Evolutionary conservation across 352 stramenopile genomes (phyloP), one percentile per base, ranked within the genome.

Genomic region (Chrysophaeum taylorii): DNA sequence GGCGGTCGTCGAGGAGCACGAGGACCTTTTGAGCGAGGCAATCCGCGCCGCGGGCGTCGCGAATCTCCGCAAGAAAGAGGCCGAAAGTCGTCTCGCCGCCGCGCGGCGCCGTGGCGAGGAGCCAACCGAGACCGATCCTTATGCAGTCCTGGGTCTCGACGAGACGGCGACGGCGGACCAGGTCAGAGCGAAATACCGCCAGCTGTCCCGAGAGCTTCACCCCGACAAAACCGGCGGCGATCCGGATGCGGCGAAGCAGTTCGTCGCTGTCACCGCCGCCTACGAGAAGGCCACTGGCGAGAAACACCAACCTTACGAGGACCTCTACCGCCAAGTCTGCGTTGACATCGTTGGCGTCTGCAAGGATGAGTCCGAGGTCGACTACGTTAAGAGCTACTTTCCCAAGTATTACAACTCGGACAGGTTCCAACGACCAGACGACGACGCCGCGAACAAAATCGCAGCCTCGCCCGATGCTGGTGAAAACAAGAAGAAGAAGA

Each of bases 321-420:
- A 73, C 69, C 39, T 73, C 16, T 73, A 73, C 57, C 23, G 57
- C 0, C 5, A 70, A 15, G 57, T 73, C 12, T 73, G 69, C 69
- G 31, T 73, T 12, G 23, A 63, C 42, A 70, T 73, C 42, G 54
- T 63, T 33, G 69, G 57, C 43, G 39, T 45, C 36, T 73, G 69
- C 54, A n/a, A 70, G 27, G 2, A 31, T 29, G 69, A 73, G 9
- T 25, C 25, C 7, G 52, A 63, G 27, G 52, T 63, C 52, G 52
- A 63, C 27, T 5, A 9, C 9, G 25, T 31, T 2, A 63, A 63
- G 52, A 2, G n/a, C 2, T 63, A 41, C 52, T 63, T 63, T 31
- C 52, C 52, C 5, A 25, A 31, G 9, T 63, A 63, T 23, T 5
- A 63, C 52, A 31, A 31, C 27, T 63, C 52, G 27, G 14, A 15